Evolutionary conservation across 2,329 filamentous ascomycete species (phyloP).

Genomic region (Iodosphaeria phyllophila): DNA sequence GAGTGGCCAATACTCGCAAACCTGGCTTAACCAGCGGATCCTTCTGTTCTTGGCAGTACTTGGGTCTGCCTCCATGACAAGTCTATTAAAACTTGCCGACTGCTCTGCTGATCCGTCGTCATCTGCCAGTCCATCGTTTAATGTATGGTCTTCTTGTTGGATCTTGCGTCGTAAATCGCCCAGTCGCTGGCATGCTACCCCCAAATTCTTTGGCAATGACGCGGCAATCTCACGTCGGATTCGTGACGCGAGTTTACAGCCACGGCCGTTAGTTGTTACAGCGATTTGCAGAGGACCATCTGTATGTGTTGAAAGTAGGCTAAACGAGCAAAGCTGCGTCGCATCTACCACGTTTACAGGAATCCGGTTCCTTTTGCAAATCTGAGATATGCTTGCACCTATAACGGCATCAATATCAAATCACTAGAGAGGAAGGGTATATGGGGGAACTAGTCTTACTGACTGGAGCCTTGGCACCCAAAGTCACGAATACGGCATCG

Average conservation of each 20-base stretch:
- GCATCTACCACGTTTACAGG: constrained; percentile 87
- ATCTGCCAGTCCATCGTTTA: constrained; percentile 14
- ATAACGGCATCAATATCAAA: constrained; percentile 1
- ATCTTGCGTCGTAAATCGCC: constrained; percentile 55
- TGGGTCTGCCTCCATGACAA: constrained; percentile 56
- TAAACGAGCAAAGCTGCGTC: constrained; percentile 73
- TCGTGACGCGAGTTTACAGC: constrained; percentile 81
- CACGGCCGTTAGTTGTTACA: constrained; percentile 85
- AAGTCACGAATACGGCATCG: constrained; percentile 82
- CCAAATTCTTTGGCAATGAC: constrained; percentile 56
- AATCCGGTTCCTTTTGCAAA: constrained; percentile 66
- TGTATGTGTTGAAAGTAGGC: constrained; percentile 69
- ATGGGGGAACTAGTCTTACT: constrained; percentile 11
- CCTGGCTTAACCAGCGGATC: constrained; percentile 84
- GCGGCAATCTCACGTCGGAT: constrained; percentile 78
- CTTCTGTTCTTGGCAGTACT: constrained; percentile 61
- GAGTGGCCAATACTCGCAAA: constrained; percentile 97
- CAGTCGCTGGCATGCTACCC: constrained; percentile 56
- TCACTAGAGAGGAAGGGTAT: not conserved
- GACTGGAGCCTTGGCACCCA: constrained; percentile 23
- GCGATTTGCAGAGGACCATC: constrained; percentile 90
- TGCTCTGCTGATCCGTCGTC: constrained; percentile 52
- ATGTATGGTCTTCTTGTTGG: constrained; percentile 50
- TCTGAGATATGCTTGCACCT: constrained; percentile 49
- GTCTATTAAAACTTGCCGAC: constrained; percentile 63